phyloP scores from a whole-genome alignment of 495 filamentous ascomycete genomes.

The Podospora fimiseda region DNA sequence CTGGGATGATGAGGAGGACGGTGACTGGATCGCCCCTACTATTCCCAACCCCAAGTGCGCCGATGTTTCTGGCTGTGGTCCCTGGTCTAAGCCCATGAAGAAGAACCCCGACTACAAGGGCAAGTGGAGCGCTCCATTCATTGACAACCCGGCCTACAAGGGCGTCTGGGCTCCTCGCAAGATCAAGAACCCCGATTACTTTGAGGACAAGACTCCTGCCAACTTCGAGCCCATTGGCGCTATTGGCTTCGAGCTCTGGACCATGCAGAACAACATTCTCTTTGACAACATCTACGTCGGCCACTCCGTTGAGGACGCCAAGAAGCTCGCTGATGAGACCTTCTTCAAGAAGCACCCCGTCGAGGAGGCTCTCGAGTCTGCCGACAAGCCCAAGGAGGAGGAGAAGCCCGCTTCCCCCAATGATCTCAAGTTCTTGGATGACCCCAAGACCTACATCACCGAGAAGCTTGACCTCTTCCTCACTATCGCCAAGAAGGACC shows the following conservation, averaged over 20 bases:
- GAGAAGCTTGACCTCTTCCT: conserved; percentile 90
- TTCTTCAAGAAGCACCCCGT: conserved; percentile 86
- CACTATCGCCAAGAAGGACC: conserved; percentile 77
- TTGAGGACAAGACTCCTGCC: conserved; percentile 93
- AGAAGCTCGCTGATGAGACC: conserved; percentile 82
- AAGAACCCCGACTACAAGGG: conserved; percentile 98
- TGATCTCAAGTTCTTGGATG: conserved; percentile 85
- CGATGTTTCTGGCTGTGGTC: conserved; percentile 88
- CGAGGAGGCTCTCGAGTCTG: conserved; percentile 79
- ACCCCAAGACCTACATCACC: conserved; percentile 80
- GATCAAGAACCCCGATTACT: conserved; percentile 96
- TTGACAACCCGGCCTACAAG: conserved; percentile 99
- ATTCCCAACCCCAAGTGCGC: conserved; percentile 94
- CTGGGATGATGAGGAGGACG: conserved; percentile 99
- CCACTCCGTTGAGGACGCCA: conserved; percentile 90
- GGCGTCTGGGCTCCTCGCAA: conserved; percentile 89
- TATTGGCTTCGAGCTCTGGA: conserved; percentile 99
- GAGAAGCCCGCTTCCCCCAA: conserved; percentile 56
- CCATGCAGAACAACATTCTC: conserved; percentile 97
- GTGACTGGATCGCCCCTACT: conserved; percentile 93
- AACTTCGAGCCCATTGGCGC: conserved; percentile 98
- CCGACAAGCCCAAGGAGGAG: conserved; percentile 70
- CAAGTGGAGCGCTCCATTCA: conserved; percentile 89
- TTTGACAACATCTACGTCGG: conserved; percentile 99
- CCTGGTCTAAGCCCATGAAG: conserved; percentile 87